Base-by-base conservation (phyloP, 192 early-diverging fungal genomes). In the Entomortierella chlamydospora region DNA sequence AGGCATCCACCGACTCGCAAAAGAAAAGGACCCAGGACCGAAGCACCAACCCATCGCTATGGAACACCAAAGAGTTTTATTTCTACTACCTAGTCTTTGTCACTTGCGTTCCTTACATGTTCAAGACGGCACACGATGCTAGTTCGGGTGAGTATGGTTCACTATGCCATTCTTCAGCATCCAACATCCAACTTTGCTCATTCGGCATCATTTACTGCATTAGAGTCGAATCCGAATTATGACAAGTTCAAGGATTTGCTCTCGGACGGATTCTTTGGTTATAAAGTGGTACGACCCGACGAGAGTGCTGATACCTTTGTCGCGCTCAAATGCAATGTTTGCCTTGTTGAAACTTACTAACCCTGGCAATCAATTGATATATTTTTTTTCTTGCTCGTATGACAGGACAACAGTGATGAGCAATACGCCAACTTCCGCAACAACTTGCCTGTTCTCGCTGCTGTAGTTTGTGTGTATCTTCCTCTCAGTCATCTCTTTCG, bases 11-110 rank as follows among this genome's bases (percentile, higher is more conserved):
- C 17, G 28, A 39, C 26, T 43, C 47, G 5, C 64, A 77, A 11
- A 43, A 59, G 23, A 78, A 60, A 20, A 41, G 33, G 23, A 22
- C 23, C 39, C 60, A 53, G 47, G 74, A 78, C 39, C 43, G 74
- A 63, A 79, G 59, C 33, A 77, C 88, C 1, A 70, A 80, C 30
- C 82, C 87, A 9, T 88, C 92, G 18, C 83, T 87, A 9, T 86
- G 90, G 83, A 70, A 84, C 18, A 93, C 91, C 5, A 42, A 64
- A 29, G 94, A 95, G 81, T 95, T 96, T 83, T 91, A 91, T 72
- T 37, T 88, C 26, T 94, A 95, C 76, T 94, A 93, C 66, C 42
- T 90, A 34, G 54, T 84, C 25, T 90, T 93, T 54, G 42, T 78
- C 23, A 66, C 86, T 2, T 81, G 82, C 1, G 71, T 96, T 12